These are phyloP conservation scores for Vigna mungo DNA, from an alignment of 306 rosid species.

Conservation along the genomic window DNA sequence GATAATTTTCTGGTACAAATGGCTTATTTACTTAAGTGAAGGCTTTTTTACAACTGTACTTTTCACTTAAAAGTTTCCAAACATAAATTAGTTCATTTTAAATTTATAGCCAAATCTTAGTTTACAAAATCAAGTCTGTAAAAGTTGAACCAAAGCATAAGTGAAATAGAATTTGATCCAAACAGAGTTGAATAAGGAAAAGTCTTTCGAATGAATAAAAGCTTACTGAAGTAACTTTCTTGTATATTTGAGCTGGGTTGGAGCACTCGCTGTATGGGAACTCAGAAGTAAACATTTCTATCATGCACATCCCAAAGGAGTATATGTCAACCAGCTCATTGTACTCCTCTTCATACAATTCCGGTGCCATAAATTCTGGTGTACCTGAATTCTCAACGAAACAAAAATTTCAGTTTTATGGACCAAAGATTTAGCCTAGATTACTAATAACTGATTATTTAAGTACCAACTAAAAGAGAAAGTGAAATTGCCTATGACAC, in stretches of 20 bases:
- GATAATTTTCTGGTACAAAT: too few species aligned
- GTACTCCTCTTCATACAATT: constrained; percentile 89
- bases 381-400: constrained; percentile 57
- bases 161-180: neutral
- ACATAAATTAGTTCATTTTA: neutral
- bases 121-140: neutral
- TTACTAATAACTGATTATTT: neutral
- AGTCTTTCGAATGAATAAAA: neutral
- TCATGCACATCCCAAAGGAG: constrained; percentile 91
- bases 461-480: constrained; percentile 17
- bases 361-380: constrained; percentile 99
- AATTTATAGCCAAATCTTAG: neutral
- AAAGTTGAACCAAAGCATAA: neutral
- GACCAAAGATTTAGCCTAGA: neutral
- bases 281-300: constrained; percentile 87
- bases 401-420: neutral
- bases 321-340: constrained; percentile 84
- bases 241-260: constrained; percentile 95
- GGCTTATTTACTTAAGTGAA: too few species aligned
- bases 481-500: constrained; percentile 71
- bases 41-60: neutral
- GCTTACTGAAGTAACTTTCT: constrained; percentile 87
- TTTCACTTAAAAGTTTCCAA: neutral
- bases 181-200: neutral
- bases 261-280: constrained; percentile 87